Conservation (phyloP, 371 early-diverging fungal species). For the Funneliformis caledonium region DNA sequence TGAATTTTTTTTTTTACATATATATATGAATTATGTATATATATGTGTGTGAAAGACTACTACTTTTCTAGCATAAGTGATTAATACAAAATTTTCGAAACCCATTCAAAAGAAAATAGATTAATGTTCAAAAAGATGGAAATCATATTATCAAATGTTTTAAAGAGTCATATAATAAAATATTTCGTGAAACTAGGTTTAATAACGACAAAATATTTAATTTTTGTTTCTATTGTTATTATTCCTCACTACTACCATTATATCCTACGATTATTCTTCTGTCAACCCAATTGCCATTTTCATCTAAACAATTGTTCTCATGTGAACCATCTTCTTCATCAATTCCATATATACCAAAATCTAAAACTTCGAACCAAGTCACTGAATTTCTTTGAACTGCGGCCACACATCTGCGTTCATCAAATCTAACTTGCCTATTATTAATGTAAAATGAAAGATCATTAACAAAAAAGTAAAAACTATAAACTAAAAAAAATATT, state of each 20-base stretch:
- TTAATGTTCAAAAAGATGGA: too few species aligned
- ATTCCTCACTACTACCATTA: not conserved
- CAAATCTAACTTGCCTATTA: slow-evolving; percentile 75
- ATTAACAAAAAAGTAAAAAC: not conserved
- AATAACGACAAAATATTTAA: not conserved
- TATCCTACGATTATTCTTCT: not conserved
- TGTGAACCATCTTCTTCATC: slow-evolving; percentile 19
- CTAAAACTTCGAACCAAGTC: slow-evolving; percentile 61
- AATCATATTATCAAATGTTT: not conserved
- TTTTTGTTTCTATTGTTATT: not conserved
- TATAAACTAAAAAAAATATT: not conserved
- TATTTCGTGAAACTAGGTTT: not conserved
- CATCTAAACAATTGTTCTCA: not conserved
- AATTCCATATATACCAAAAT: slow-evolving; percentile 50
- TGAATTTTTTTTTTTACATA: not conserved
- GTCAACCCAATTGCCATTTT: slow-evolving; percentile 17
- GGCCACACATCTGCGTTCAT: slow-evolving; percentile 83
- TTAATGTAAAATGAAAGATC: not conserved
- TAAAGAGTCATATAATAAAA: not conserved
- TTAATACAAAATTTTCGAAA: not conserved
- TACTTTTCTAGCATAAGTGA: not conserved
- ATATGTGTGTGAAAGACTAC: not conserved
- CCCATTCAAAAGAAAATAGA: too few species aligned
- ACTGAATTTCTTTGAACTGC: slow-evolving; percentile 74
- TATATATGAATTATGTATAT: not conserved